phyloP scores from a whole-genome alignment of 2,329 filamentous ascomycete genomes.

The Exophiala mesophila region DNA sequence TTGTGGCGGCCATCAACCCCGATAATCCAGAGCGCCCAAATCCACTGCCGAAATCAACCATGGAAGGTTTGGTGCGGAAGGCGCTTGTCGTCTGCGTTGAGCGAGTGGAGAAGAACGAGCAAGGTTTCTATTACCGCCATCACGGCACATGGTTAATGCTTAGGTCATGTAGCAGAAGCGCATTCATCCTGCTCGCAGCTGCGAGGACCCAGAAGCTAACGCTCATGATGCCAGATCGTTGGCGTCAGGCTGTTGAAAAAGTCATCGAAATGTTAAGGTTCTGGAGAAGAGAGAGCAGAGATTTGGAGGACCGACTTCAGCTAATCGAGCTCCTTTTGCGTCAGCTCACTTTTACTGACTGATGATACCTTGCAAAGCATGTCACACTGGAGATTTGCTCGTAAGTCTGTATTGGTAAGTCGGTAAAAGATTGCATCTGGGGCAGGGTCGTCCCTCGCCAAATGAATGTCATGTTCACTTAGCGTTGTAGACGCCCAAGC shows the following conservation, averaged over 20 bases:
- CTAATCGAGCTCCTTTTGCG: slow-evolving; percentile 22
- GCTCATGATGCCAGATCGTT: slow-evolving; percentile 30
- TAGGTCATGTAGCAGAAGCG: slow-evolving; percentile 31
- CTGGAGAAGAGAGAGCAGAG: slow-evolving; percentile 28
- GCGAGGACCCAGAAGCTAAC: slow-evolving; percentile 33
- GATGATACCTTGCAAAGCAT: no score
- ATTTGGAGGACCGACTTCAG: slow-evolving; percentile 27
- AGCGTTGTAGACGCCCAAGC: no score
- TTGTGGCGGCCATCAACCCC: slow-evolving; percentile 30
- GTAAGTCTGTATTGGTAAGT: no score
- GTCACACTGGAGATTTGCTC: no score
- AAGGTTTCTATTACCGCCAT: slow-evolving; percentile 32
- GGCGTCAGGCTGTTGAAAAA: slow-evolving; percentile 27
- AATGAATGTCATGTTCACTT: no score
- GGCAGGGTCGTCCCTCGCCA: no score
- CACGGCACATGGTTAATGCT: slow-evolving; percentile 35
- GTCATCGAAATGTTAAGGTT: slow-evolving; percentile 29
- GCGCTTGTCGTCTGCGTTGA: slow-evolving; percentile 31
- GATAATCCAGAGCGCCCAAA: slow-evolving; percentile 30
- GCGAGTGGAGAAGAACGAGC: slow-evolving; percentile 33
- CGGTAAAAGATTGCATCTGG: no score
- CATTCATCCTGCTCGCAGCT: slow-evolving; percentile 29
- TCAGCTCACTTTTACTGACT: slow-evolving; percentile 14
- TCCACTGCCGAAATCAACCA: slow-evolving; percentile 20
- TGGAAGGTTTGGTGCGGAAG: slow-evolving; percentile 29